Percentiles rank a stretch among this genome's conserved stretches.
These are phyloP conservation scores for Aegilops speltoides DNA, from an alignment of 176 grass and related monocot genomes.

Conservation along the genomic window DNA sequence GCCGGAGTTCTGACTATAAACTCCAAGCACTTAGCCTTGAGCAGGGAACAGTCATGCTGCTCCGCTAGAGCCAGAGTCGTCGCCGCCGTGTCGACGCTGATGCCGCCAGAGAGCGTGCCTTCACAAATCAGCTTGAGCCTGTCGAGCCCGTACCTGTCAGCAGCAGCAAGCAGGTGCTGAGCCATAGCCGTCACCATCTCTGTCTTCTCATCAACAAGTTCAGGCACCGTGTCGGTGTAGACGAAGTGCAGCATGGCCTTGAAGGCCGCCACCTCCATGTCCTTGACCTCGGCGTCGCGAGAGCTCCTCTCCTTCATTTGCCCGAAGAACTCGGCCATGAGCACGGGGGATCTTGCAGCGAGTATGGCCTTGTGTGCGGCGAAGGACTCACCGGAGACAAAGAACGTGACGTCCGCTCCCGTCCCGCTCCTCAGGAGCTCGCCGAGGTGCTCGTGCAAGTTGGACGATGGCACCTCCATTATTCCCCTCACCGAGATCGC, in stretches of 20 bases:
- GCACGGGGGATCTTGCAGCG: not conserved
- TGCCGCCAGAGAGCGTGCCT: conserved; percentile 13
- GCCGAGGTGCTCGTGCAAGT: not conserved
- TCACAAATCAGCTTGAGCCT: conserved; percentile 46
- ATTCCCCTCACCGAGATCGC: not conserved
- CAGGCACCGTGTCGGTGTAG: not conserved
- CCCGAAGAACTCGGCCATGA: not conserved
- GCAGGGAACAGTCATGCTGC: conserved; percentile 31
- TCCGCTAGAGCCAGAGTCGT: conserved; percentile 36
- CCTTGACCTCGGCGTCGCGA: not conserved
- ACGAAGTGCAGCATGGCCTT: not conserved
- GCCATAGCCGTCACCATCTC: not conserved
- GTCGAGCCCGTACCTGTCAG: conserved; percentile 41
- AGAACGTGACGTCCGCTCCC: not conserved
- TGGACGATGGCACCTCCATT: not conserved
- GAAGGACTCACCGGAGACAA: conserved; percentile 2
- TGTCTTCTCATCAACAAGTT: not conserved
- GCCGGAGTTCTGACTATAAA: conserved; percentile 10
- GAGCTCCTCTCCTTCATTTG: not conserved
- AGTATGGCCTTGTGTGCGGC: conserved; percentile 15
- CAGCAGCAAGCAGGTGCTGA: conserved; percentile 42
- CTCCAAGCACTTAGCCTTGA: conserved; percentile 44
- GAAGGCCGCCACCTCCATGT: not conserved
- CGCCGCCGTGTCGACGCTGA: conserved; percentile 21
- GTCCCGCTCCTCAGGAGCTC: not conserved